Percentiles rank a stretch among this genome's conserved stretches.
Conservation (phyloP, 78 protist species). For the Dictyostelium discoideum region dicty_2.7 NC_007091.3:2516501-2517000, state of each 20-base stretch:
- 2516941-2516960: too few relatives aligned
- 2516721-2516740: not conserved
- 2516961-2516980: too few relatives aligned
- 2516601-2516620: conserved; percentile 77
- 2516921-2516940: too few relatives aligned
- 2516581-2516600: conserved; percentile 42
- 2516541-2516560: conserved; percentile 80
- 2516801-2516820: conserved; percentile 85
- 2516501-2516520: not conserved
- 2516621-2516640: conserved; percentile 93
- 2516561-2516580: conserved; percentile 72
- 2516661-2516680: conserved; percentile 91
- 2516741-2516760: too few relatives aligned
- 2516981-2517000: too few relatives aligned
- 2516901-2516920: not conserved
- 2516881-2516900: not conserved
- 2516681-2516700: conserved; percentile 77
- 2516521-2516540: not conserved
- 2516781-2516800: not conserved
- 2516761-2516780: too few relatives aligned
- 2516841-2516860: not conserved
- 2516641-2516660: conserved; percentile 98
- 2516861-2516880: too few relatives aligned
- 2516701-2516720: not conserved
- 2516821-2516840: conserved; percentile 86